Conservation (phyloP, 23 red algal genomes). For the Gracilaria domingensis region DNA sequence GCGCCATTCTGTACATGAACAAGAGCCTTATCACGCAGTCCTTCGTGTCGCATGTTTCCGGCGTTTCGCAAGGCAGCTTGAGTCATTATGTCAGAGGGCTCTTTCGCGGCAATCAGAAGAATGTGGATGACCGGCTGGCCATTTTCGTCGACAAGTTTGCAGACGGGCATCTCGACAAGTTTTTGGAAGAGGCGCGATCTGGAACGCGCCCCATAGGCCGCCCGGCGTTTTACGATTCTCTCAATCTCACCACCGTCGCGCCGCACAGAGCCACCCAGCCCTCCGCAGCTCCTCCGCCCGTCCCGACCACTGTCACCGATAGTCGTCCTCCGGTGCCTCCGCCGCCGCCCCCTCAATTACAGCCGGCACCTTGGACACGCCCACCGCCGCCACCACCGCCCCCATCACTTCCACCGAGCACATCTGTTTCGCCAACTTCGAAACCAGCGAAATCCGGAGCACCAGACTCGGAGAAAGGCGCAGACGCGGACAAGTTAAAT, state of each 20-base stretch:
- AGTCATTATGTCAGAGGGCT: constrained; percentile 62
- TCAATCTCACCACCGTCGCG: constrained; percentile 18
- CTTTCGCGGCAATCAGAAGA: constrained; percentile 68
- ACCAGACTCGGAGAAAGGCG: neutral
- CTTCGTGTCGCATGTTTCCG: constrained; percentile 61
- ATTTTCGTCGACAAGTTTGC: constrained; percentile 62
- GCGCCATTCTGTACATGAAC: constrained; percentile 67
- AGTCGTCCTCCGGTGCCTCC: constrained; percentile 43
- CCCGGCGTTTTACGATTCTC: constrained; percentile 34
- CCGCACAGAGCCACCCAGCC: constrained; percentile 8
- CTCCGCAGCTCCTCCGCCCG: neutral
- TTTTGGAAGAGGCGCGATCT: constrained; percentile 40
- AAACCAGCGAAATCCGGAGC: neutral
- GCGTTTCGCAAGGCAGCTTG: constrained; percentile 58
- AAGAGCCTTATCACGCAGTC: constrained; percentile 65
- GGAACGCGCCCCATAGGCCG: constrained; percentile 44
- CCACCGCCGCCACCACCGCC: constrained; percentile 21
- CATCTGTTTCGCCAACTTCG: constrained; percentile 16
- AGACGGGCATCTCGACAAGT: constrained; percentile 46
- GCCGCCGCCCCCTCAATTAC: constrained; percentile 54
- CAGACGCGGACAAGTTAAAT: neutral
- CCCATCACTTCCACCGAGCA: constrained; percentile 8
- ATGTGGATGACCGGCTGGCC: constrained; percentile 53
- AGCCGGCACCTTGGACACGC: constrained; percentile 61
- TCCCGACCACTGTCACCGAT: neutral